These are phyloP conservation scores for Microsporum canis DNA, from an alignment of 2,329 filamentous ascomycete species.

Conservation along the genomic window DNA sequence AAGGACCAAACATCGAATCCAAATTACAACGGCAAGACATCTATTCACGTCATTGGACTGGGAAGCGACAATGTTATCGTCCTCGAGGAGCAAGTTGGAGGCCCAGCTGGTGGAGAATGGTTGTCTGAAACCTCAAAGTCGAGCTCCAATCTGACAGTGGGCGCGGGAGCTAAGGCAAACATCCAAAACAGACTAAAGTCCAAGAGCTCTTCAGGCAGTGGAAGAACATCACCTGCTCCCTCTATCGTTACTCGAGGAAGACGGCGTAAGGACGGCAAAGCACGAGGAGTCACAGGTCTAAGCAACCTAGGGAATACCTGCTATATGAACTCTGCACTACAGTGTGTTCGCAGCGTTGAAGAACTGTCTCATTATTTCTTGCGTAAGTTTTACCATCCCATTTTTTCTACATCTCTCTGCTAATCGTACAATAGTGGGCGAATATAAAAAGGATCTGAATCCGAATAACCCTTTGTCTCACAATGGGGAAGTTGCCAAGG, in stretches of 20 bases:
- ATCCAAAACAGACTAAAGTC: conserved; percentile 23
- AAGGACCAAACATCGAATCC: conserved; percentile 60
- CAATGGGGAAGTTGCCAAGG: conserved; percentile 72
- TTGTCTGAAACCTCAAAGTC: conserved; percentile 38
- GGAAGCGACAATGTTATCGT: conserved; percentile 64
- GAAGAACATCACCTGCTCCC: conserved; percentile 58
- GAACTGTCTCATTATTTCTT: conserved; percentile 90
- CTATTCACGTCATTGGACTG: conserved; percentile 55
- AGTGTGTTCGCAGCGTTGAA: conserved; percentile 86
- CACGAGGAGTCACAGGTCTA: conserved; percentile 67
- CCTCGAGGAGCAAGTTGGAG: conserved; percentile 64
- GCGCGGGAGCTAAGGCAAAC: conserved; percentile 28
- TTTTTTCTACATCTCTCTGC: conserved; percentile 5
- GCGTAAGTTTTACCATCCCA: conserved; percentile 27
- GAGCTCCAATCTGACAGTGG: conserved; percentile 41
- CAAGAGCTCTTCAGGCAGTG: conserved; percentile 40
- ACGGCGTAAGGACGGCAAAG: conserved; percentile 55
- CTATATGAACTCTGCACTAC: conserved; percentile 97
- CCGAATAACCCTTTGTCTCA: conserved; percentile 73
- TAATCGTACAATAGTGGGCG: conserved; percentile 36
- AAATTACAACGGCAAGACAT: conserved; percentile 66
- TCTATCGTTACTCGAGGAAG: conserved; percentile 59
- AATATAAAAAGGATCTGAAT: conserved; percentile 74
- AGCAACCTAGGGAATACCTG: conserved; percentile 93
- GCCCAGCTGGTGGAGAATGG: conserved; percentile 44